Evolutionary conservation across 805 yeast species (phyloP).

Genomic region (Suhomyces vadensis): DNA sequence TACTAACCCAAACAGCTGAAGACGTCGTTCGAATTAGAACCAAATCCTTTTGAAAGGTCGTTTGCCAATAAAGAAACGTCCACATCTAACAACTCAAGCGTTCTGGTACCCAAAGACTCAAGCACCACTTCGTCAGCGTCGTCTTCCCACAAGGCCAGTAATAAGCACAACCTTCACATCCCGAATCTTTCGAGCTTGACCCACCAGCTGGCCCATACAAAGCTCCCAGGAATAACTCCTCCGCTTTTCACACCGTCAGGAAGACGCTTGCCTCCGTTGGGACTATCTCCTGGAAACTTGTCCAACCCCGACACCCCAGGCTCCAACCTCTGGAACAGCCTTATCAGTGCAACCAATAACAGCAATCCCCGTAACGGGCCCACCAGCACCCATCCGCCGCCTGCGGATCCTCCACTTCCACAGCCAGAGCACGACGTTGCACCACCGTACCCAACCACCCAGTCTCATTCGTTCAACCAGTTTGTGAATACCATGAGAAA

Average conservation of each 20-base stretch:
- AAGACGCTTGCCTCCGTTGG: conserved; percentile 54
- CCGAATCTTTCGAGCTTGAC: conserved; percentile 33
- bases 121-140: conserved; percentile 4
- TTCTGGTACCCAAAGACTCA: conserved; percentile 5
- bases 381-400: conserved; percentile 11
- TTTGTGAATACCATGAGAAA: conserved; percentile 36
- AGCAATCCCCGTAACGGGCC: not conserved
- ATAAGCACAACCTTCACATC: conserved; percentile 41
- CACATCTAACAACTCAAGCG: conserved; percentile 1
- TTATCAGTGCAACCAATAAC: conserved; percentile 42
- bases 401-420: conserved; percentile 4
- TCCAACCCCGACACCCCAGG: conserved; percentile 56
- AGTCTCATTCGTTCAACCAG: conserved; percentile 21
- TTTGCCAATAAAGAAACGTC: conserved; percentile 65
- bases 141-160: conserved; percentile 37
- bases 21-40: conserved; percentile 73
- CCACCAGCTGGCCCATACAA: conserved; percentile 14
- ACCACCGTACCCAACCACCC: conserved; percentile 7
- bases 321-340: conserved; percentile 47
- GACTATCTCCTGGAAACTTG: conserved; percentile 41
- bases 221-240: conserved; percentile 45
- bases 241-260: conserved; percentile 61
- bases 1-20: conserved; percentile 1
- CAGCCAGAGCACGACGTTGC: conserved; percentile 13
- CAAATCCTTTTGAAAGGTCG: conserved; percentile 92